phyloP scores from a whole-genome alignment of 1,284 basidiomycete genomes.

The Ceratobasidium sp. region DNA sequence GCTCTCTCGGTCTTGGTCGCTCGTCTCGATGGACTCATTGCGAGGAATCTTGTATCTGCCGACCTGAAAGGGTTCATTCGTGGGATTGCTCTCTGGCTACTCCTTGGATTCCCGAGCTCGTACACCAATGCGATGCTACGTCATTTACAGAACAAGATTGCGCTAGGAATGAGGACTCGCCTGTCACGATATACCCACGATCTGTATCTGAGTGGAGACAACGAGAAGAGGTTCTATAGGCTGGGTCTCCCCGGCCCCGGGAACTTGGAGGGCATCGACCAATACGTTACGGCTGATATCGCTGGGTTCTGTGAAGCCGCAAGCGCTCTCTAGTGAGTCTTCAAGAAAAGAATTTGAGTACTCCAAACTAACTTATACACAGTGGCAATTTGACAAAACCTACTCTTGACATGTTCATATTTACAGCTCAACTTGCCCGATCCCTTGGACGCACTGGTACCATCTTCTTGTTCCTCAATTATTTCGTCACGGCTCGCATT shows the following conservation, averaged over 20 bases:
- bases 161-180: conserved; percentile 86
- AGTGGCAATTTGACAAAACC: conserved; percentile 90
- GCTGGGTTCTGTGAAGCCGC: conserved; percentile 91
- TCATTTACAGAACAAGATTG: conserved; percentile 91
- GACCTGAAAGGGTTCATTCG: conserved; percentile 87
- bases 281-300: conserved; percentile 94
- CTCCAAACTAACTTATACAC: not conserved
- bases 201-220: conserved; percentile 84
- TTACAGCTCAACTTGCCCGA: conserved; percentile 91
- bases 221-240: conserved; percentile 79
- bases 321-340: conserved; percentile 86
- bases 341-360: not conserved
- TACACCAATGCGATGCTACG: conserved; percentile 98
- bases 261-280: conserved; percentile 83
- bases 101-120: conserved; percentile 91
- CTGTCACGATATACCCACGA: conserved; percentile 94
- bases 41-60: conserved; percentile 89
- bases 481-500: conserved; percentile 87
- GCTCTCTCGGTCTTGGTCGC: conserved; percentile 91
- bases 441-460: conserved; percentile 87
- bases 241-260: conserved; percentile 61
- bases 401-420: conserved; percentile 90
- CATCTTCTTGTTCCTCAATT: conserved; percentile 83
- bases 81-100: conserved; percentile 91
- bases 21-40: conserved; percentile 89